Evolutionary conservation across 306 rosid species (phyloP).

Genomic region (Gleditsia sinensis): DNA sequence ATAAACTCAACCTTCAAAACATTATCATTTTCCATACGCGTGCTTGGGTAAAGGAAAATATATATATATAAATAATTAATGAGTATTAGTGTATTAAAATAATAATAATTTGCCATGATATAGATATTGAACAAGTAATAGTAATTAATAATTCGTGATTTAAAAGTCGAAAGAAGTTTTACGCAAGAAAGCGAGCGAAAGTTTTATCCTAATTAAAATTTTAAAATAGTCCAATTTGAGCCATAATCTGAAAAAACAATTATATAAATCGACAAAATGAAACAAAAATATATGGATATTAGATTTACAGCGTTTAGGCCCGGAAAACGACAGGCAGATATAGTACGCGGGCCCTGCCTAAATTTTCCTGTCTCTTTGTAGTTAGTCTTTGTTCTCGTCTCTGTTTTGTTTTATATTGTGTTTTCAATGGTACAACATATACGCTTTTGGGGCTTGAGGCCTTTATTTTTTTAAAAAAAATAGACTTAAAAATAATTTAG

Average conservation of each 20-base stretch:
- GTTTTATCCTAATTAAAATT: too few species aligned
- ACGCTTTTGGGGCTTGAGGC: too few species aligned
- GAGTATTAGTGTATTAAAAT: too few species aligned
- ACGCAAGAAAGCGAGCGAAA: too few species aligned
- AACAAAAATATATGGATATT: background rate
- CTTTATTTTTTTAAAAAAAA: too few species aligned
- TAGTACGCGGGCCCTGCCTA: background rate
- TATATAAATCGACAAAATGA: background rate
- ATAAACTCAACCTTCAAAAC: constrained; percentile 20
- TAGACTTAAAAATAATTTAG: too few species aligned
- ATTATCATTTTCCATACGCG: constrained; percentile 42
- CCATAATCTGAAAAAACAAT: background rate
- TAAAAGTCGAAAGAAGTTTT: too few species aligned
- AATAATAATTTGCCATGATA: too few species aligned
- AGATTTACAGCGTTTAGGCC: background rate
- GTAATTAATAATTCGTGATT: too few species aligned
- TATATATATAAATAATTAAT: too few species aligned
- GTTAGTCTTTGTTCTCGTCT: background rate
- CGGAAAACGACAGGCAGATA: background rate
- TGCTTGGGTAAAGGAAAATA: constrained; percentile 30
- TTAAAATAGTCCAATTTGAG: background rate
- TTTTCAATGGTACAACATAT: background rate
- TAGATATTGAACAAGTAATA: too few species aligned
- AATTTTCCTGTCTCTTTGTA: background rate
- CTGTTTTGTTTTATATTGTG: constrained; percentile 1